A percentile compares a stretch with the other conserved stretches of the same genome.
phyloP scores from a whole-genome alignment of 345 rosid genomes.

The Bretschneidera sinensis region DNA sequence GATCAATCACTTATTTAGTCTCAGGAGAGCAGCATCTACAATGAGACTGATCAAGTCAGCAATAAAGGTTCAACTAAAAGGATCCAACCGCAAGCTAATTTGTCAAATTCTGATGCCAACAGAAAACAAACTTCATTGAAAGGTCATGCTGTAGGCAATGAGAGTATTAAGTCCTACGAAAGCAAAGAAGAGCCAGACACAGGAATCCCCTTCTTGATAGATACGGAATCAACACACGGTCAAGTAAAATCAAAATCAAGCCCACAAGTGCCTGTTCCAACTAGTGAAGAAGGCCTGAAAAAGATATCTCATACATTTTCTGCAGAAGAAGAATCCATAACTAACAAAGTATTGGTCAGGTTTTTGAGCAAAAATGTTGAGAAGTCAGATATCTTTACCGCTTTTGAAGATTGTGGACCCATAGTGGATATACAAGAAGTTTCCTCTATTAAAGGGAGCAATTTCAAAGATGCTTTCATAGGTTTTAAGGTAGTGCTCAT shows the following conservation, averaged over 20 bases:
- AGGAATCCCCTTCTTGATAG: background rate
- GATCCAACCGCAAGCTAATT: background rate
- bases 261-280: slow-evolving; percentile 6
- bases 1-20: slow-evolving; percentile 1
- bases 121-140: slow-evolving; percentile 9
- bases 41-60: background rate
- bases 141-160: background rate
- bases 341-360: slow-evolving; percentile 27
- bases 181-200: slow-evolving; percentile 12
- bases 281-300: slow-evolving; percentile 12
- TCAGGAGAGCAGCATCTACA: background rate
- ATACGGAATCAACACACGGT: background rate
- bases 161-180: background rate
- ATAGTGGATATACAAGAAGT: slow-evolving; percentile 23
- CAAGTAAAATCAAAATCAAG: slow-evolving; percentile 2
- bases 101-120: slow-evolving; percentile 10
- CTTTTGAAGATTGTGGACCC: slow-evolving; percentile 19
- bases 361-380: slow-evolving; percentile 11
- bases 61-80: background rate
- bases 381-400: slow-evolving; percentile 9
- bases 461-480: slow-evolving; percentile 25
- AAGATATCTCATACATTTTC: slow-evolving; percentile 10
- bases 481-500: slow-evolving; percentile 25
- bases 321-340: slow-evolving; percentile 7
- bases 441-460: slow-evolving; percentile 19